phyloP scores from a whole-genome alignment of 1,139 yeast species.

The Suhomyces yuchorum region DNA sequence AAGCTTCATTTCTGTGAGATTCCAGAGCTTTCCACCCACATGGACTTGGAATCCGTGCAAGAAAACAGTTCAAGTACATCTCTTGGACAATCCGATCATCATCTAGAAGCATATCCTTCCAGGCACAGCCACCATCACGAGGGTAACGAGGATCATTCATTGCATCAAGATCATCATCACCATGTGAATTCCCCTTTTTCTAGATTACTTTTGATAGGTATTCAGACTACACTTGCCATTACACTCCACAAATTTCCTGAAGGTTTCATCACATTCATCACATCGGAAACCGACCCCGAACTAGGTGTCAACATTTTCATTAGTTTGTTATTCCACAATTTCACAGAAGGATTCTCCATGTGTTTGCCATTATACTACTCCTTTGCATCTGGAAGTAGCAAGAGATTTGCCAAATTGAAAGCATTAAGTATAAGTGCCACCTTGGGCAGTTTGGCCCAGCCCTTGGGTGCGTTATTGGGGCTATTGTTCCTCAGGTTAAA shows the following conservation, averaged over 20 bases:
- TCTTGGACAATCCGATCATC: not conserved
- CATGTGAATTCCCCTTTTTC: constrained; percentile 79
- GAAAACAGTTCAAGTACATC: not conserved
- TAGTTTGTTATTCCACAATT: constrained; percentile 84
- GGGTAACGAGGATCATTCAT: constrained; percentile 16
- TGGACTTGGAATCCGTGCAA: constrained; percentile 5
- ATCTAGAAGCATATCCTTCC: constrained; percentile 7
- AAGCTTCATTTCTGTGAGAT: constrained; percentile 44
- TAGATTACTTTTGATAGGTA: constrained; percentile 76
- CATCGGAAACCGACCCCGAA: constrained; percentile 70
- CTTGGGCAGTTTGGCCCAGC: constrained; percentile 85
- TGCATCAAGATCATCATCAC: constrained; percentile 64
- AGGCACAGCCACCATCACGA: constrained; percentile 14
- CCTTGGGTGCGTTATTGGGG: constrained; percentile 83
- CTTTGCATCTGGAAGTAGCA: constrained; percentile 27
- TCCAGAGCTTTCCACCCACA: constrained; percentile 22
- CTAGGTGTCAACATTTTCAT: constrained; percentile 80
- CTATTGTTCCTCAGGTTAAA: constrained; percentile 52
- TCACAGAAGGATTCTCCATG: constrained; percentile 95
- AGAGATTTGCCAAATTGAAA: constrained; percentile 48
- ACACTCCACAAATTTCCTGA: constrained; percentile 92
- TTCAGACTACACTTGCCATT: constrained; percentile 87
- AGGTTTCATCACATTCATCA: constrained; percentile 85
- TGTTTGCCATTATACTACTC: constrained; percentile 87
- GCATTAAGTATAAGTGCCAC: constrained; percentile 68